Evolutionary conservation across 1,284 basidiomycete species (phyloP).

Genomic region (Ceratobasidium sp.): DNA sequence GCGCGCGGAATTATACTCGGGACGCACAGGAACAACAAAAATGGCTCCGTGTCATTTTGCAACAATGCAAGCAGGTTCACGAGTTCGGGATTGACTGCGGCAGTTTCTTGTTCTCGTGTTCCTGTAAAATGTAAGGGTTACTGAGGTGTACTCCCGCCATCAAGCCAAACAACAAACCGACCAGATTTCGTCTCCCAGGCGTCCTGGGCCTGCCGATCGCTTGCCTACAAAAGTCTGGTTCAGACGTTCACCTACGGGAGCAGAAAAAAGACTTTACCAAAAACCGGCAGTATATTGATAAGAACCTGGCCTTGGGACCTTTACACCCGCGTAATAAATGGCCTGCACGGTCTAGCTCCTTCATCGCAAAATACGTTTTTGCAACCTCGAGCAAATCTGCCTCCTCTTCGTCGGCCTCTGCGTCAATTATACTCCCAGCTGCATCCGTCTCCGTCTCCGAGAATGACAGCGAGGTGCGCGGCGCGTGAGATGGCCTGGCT

Average conservation of each 20-base stretch:
- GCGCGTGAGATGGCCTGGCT: slow-evolving; percentile 51
- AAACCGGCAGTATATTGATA: slow-evolving; percentile 86
- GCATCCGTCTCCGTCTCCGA: slow-evolving; percentile 43
- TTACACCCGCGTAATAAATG: slow-evolving; percentile 73
- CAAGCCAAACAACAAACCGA: background rate
- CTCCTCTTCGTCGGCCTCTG: slow-evolving; percentile 63
- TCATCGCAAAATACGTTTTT: slow-evolving; percentile 80
- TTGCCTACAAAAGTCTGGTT: slow-evolving; percentile 48
- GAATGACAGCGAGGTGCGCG: slow-evolving; percentile 50
- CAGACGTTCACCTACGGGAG: slow-evolving; percentile 7
- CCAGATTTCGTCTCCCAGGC: slow-evolving; percentile 51
- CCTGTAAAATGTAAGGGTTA: slow-evolving; percentile 60
- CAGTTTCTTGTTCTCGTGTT: slow-evolving; percentile 77
- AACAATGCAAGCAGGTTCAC: slow-evolving; percentile 72
- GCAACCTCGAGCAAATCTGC: slow-evolving; percentile 79
- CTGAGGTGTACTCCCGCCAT: background rate
- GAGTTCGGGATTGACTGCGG: slow-evolving; percentile 76
- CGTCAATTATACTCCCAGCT: slow-evolving; percentile 33
- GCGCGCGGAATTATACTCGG: slow-evolving; percentile 11
- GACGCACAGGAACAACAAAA: slow-evolving; percentile 85
- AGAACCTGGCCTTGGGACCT: slow-evolving; percentile 81
- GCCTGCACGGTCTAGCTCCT: slow-evolving; percentile 84
- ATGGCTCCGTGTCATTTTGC: slow-evolving; percentile 75
- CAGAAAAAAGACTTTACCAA: slow-evolving; percentile 70
- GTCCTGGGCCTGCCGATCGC: slow-evolving; percentile 52